These are phyloP conservation scores for Puccinellia tenuiflora DNA, from an alignment of 176 grass and related monocot species.

Conservation along the genomic window DNA sequence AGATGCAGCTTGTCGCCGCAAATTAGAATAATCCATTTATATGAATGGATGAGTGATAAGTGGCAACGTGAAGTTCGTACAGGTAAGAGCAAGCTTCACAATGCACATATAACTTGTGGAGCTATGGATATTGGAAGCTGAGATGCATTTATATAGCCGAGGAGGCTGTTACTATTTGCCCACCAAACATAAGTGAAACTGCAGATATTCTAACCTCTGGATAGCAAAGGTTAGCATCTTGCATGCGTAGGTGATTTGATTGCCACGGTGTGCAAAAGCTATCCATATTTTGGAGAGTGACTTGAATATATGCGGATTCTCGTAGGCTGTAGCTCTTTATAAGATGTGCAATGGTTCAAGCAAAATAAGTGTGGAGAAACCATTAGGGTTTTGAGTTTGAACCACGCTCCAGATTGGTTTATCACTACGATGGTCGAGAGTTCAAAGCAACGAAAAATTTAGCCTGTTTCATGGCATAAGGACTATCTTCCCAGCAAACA, in stretches of 20 bases:
- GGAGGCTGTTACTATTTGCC: slow-evolving; percentile 35
- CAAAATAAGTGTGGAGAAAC: slow-evolving; percentile 24
- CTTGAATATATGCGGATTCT: slow-evolving; percentile 51
- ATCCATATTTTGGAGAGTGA: slow-evolving; percentile 55
- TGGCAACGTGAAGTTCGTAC: slow-evolving; percentile 14
- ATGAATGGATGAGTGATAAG: slow-evolving; percentile 24
- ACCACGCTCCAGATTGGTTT: neutral
- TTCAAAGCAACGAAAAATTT: neutral
- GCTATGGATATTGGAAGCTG: slow-evolving; percentile 14
- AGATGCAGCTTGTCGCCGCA: slow-evolving; percentile 66
- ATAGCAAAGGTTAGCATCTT: slow-evolving; percentile 44
- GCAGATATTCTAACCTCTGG: slow-evolving; percentile 56
- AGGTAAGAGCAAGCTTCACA: slow-evolving; percentile 24
- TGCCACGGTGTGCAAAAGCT: slow-evolving; percentile 60
- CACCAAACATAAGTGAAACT: slow-evolving; percentile 38
- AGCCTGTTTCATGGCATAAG: slow-evolving; percentile 11
- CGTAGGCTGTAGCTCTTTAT: slow-evolving; percentile 30
- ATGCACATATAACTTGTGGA: slow-evolving; percentile 22
- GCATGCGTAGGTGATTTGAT: slow-evolving; percentile 49
- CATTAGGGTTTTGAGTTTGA: neutral
- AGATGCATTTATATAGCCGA: slow-evolving; percentile 62
- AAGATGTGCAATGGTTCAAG: slow-evolving; percentile 2
- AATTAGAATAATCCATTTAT: slow-evolving; percentile 78
- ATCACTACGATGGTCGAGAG: neutral
- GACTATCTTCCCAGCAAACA: slow-evolving; percentile 10